Conservation (phyloP, 345 rosid species). For the Populus deltoides region DNA sequence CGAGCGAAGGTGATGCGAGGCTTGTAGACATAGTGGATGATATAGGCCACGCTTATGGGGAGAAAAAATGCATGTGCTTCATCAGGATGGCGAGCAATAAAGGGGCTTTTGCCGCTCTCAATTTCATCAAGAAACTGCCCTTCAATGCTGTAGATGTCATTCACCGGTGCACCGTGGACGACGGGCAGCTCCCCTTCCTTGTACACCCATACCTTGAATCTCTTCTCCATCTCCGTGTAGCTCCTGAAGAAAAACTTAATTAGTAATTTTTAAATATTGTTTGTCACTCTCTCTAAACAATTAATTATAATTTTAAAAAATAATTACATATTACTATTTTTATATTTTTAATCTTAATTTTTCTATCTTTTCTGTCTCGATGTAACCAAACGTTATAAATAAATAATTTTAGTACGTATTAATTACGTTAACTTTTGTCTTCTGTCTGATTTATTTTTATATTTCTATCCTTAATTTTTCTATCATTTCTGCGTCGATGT, state of each 20-base stretch:
- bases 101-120: conserved; percentile 31
- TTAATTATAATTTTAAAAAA: too few species aligned
- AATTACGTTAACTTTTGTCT: too few species aligned
- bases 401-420: too few species aligned
- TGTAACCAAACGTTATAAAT: too few species aligned
- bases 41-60: conserved; percentile 46
- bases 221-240: conserved; percentile 57
- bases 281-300: background rate
- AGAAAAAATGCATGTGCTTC: conserved; percentile 53
- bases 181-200: conserved; percentile 60
- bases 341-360: too few species aligned
- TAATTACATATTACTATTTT: too few species aligned
- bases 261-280: background rate
- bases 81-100: conserved; percentile 45
- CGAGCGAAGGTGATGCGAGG: conserved; percentile 41
- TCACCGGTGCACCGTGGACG: conserved; percentile 47
- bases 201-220: conserved; percentile 57
- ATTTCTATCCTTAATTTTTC: too few species aligned
- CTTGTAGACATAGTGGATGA: conserved; percentile 40
- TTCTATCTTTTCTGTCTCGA: too few species aligned
- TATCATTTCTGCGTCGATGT: too few species aligned
- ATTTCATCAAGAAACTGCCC: conserved; percentile 62
- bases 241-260: conserved; percentile 33
- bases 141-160: conserved; percentile 49
- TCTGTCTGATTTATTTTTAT: too few species aligned